These are phyloP conservation scores for Raddia distichophylla DNA, from an alignment of 176 grass and related monocot species.

Conservation along the genomic window DNA sequence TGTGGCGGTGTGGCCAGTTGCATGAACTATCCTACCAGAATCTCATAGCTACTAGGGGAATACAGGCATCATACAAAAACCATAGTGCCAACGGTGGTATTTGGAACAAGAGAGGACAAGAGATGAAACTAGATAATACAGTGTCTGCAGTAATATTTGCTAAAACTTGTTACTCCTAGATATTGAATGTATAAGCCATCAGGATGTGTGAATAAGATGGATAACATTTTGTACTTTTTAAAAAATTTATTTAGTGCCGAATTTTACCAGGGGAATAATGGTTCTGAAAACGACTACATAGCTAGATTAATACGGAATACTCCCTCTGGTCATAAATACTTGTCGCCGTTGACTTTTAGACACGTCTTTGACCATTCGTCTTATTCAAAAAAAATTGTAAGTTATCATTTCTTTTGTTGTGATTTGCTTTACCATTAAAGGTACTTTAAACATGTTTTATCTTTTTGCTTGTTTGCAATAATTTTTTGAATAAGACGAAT, in stretches of 20 bases:
- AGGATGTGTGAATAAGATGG: background rate
- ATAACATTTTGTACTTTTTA: slow-evolving; percentile 2
- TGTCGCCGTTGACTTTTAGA: no score
- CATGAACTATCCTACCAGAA: background rate
- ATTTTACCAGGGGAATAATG: background rate
- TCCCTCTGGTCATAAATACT: no score
- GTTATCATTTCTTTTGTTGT: no score
- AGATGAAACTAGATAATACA: background rate
- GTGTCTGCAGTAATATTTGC: background rate
- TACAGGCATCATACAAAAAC: background rate
- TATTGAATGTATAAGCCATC: background rate
- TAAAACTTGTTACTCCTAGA: background rate
- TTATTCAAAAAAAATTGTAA: no score
- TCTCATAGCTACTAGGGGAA: background rate
- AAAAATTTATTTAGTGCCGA: background rate
- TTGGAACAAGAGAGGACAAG: slow-evolving; percentile 24
- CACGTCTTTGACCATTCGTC: no score
- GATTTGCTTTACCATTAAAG: no score
- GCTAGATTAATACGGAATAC: background rate
- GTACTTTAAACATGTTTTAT: no score
- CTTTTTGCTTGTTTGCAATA: no score
- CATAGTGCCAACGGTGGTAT: background rate
- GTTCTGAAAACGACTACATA: background rate
- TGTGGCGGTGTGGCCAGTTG: background rate
- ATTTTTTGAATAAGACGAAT: no score